A percentile compares a stretch with the other conserved stretches of the same genome.
These are phyloP conservation scores for Colletotrichum liaoningense DNA, from an alignment of 2,329 filamentous ascomycete species.

Conservation along the genomic window DNA sequence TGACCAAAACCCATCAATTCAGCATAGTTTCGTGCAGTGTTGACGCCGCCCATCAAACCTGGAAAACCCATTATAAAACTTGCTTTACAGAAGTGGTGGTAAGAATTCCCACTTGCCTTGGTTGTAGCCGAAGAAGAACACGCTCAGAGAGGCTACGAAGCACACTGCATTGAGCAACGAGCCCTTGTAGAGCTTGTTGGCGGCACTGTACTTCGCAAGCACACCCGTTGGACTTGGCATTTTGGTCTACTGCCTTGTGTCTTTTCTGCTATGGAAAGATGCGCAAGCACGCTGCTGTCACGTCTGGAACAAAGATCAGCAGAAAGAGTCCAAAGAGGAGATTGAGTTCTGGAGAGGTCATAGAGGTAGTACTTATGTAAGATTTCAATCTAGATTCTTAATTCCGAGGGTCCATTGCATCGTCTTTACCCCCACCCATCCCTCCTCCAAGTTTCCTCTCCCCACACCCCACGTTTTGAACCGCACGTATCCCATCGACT, in stretches of 20 bases:
- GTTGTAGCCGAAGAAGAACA: constrained; percentile 75
- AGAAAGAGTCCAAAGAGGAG: too few relatives aligned
- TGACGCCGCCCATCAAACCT: constrained; percentile 72
- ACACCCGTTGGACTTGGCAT: constrained; percentile 8
- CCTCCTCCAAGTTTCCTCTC: neutral
- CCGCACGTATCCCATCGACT: constrained; percentile 2
- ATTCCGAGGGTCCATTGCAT: neutral
- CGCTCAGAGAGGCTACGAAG: constrained; percentile 71
- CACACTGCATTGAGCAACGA: constrained; percentile 71
- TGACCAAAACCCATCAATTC: constrained; percentile 74
- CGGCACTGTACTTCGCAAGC: constrained; percentile 46
- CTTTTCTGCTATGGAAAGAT: too few relatives aligned
- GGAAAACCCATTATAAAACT: too few relatives aligned
- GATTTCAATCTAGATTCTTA: neutral
- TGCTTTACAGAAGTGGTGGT: too few relatives aligned
- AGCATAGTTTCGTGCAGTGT: constrained; percentile 73
- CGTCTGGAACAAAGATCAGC: neutral
- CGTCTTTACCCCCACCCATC: neutral
- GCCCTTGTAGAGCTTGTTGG: constrained; percentile 65
- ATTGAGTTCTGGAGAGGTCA: neutral
- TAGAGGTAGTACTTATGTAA: neutral
- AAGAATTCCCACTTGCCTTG: constrained; percentile 33
- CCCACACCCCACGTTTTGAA: neutral
- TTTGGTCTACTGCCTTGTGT: neutral
- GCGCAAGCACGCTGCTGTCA: neutral